Conservation (phyloP, 352 stramenopile genomes). For the Globisporangium middletonii region DNA sequence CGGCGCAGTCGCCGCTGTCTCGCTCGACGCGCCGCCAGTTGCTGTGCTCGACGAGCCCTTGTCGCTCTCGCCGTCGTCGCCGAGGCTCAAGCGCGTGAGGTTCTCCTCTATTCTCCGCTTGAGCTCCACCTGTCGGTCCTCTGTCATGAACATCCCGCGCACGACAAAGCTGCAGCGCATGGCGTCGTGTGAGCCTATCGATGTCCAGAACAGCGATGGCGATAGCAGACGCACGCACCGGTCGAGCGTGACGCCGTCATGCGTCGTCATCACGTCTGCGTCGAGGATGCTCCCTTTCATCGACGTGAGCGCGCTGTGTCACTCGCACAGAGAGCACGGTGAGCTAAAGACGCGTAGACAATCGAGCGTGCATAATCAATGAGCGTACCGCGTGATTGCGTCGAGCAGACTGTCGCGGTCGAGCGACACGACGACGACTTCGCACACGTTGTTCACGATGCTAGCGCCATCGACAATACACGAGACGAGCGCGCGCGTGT, state of each 20-base stretch:
- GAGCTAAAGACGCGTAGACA: too few species aligned
- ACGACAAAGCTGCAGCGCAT: conserved; percentile 58
- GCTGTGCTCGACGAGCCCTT: neutral
- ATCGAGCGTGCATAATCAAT: too few species aligned
- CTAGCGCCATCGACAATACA: conserved; percentile 17
- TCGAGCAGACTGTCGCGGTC: conserved; percentile 79
- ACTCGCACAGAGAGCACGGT: neutral
- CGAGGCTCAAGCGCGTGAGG: conserved; percentile 48
- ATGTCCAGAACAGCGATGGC: neutral
- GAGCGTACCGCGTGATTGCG: conserved; percentile 49
- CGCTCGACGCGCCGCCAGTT: neutral
- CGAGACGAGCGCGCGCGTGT: neutral
- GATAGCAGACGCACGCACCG: conserved; percentile 14
- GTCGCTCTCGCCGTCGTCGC: conserved; percentile 28
- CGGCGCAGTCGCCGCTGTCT: conserved; percentile 9
- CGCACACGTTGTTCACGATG: conserved; percentile 70
- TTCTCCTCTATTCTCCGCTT: conserved; percentile 73
- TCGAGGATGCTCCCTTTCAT: conserved; percentile 87
- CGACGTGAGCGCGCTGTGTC: conserved; percentile 46
- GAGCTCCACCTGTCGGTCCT: conserved; percentile 67
- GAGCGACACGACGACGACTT: conserved; percentile 75
- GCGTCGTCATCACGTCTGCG: conserved; percentile 82
- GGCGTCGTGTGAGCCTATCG: neutral
- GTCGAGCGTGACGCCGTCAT: conserved; percentile 71
- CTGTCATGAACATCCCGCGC: conserved; percentile 73